Conservation (phyloP, 805 yeast genomes). For the Grigorovia jiainica region DNA sequence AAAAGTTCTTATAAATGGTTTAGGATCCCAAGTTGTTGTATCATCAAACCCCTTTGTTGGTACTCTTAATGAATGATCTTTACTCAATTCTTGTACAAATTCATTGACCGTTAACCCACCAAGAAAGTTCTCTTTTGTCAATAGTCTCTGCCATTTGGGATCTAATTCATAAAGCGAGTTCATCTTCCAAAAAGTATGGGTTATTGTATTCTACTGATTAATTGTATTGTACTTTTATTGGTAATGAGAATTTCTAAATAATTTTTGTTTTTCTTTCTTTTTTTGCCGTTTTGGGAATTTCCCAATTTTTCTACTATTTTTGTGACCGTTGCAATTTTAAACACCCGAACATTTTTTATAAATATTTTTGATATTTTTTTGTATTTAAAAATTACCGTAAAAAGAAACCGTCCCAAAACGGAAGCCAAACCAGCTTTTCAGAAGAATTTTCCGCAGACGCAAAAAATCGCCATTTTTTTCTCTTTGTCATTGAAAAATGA, state of each 20-base stretch:
- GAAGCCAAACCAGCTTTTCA: no score
- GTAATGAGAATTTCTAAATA: no score
- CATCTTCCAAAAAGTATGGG: no score
- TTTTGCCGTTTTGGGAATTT: neutral
- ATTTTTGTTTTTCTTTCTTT: no score
- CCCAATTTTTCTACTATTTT: neutral
- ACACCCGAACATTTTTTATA: neutral
- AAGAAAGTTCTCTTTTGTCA: slow-evolving; percentile 53
- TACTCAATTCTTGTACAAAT: slow-evolving; percentile 70
- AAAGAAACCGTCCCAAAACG: no score
- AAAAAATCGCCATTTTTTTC: no score
- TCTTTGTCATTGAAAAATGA: no score
- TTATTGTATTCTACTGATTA: no score
- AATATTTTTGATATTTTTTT: no score
- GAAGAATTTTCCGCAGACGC: no score
- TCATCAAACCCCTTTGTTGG: slow-evolving; percentile 4
- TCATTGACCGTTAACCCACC: slow-evolving; percentile 66
- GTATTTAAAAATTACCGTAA: no score
- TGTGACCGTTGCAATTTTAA: neutral
- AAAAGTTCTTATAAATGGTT: slow-evolving; percentile 88
- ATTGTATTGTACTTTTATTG: no score
- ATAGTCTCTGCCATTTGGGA: slow-evolving; percentile 46
- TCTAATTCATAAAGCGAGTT: slow-evolving; percentile 49
- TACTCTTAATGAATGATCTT: slow-evolving; percentile 38
- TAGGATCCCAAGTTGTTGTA: slow-evolving; percentile 48